Percentiles rank a stretch among this genome's conserved stretches.
These are phyloP conservation scores for Pseudopithomyces maydicus DNA, from an alignment of 2,329 filamentous ascomycete species.

Conservation along the genomic window DNA sequence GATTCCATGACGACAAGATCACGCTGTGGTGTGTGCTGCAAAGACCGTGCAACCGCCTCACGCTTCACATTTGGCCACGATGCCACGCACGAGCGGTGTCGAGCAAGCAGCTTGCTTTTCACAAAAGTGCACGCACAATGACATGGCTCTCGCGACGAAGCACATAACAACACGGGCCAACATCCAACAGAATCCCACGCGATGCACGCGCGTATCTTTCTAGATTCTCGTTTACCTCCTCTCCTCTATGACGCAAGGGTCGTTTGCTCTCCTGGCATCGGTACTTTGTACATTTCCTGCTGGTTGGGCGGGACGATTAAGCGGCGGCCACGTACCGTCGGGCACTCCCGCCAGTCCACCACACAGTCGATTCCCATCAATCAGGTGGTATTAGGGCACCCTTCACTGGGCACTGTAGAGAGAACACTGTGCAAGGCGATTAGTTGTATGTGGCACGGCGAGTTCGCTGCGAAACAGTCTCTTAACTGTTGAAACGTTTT, in stretches of 20 bases:
- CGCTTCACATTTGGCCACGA: conserved; percentile 1
- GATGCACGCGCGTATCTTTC: background rate
- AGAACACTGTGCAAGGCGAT: background rate
- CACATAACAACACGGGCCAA: conserved; percentile 5
- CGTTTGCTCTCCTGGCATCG: conserved; percentile 11
- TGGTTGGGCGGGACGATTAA: conserved; percentile 23
- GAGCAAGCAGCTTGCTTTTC: background rate
- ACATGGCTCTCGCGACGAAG: conserved; percentile 4
- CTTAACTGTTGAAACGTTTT: background rate
- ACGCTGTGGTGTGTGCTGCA: conserved; percentile 15
- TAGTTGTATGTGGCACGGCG: background rate
- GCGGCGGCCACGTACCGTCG: conserved; percentile 32
- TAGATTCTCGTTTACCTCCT: background rate
- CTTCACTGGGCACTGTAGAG: background rate
- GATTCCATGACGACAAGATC: conserved; percentile 16
- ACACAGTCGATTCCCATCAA: conserved; percentile 3
- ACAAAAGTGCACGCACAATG: conserved; percentile 1
- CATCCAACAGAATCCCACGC: conserved; percentile 8
- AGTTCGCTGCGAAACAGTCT: background rate
- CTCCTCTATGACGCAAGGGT: conserved; percentile 11
- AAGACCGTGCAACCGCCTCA: conserved; percentile 9
- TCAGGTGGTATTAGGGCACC: background rate
- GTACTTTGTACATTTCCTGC: conserved; percentile 15
- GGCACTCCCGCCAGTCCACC: conserved; percentile 10
- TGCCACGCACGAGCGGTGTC: background rate